Conservation (phyloP, 768 basidiomycete genomes). For the Boletus fagicola region DNA sequence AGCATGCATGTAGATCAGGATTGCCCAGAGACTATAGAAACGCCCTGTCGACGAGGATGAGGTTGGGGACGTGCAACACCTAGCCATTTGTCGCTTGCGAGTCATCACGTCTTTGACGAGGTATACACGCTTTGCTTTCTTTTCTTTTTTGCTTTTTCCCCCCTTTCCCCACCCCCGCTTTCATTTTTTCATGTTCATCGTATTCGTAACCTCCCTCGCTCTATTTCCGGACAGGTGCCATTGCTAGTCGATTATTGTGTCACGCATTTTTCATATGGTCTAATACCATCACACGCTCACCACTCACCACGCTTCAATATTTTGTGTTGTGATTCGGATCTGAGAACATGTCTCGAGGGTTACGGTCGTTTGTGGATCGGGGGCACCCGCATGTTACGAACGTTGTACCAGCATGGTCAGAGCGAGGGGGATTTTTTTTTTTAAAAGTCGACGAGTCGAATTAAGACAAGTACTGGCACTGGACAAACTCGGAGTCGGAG, state of each 20-base stretch:
- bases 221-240: background rate
- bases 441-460: no score
- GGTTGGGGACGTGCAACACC: slow-evolving; percentile 1
- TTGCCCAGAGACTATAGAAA: slow-evolving; percentile 19
- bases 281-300: slow-evolving; percentile 22
- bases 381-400: no score
- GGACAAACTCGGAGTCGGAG: no score
- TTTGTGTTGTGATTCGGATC: background rate
- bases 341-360: no score
- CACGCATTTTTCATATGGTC: slow-evolving; percentile 1
- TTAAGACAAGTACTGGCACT: no score
- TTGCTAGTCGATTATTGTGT: slow-evolving; percentile 5
- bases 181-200: background rate
- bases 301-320: slow-evolving; percentile 16
- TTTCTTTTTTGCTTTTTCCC: background rate
- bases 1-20: slow-evolving; percentile 13
- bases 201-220: background rate
- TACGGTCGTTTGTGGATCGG: no score
- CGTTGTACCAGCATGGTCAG: no score
- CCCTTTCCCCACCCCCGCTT: no score
- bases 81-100: background rate
- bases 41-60: slow-evolving; percentile 2
- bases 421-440: no score
- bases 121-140: slow-evolving; percentile 1
- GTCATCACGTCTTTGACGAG: slow-evolving; percentile 11